Evolutionary conservation across 805 yeast genomes (phyloP).

Genomic region (Naumovozyma dairenensis): DNA sequence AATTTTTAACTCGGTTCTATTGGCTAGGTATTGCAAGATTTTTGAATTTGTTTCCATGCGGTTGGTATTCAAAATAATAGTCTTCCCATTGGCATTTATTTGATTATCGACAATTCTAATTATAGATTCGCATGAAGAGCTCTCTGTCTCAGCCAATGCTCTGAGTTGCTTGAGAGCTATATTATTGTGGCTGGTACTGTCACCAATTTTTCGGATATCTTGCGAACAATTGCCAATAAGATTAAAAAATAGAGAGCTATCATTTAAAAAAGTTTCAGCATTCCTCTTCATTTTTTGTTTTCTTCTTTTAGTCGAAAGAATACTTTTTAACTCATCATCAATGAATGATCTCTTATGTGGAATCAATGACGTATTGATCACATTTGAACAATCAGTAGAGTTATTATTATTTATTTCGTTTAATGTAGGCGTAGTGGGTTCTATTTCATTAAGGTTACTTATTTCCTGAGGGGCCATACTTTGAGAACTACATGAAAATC

Average conservation of each 20-base stretch:
- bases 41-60: constrained; percentile 7
- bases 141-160: neutral
- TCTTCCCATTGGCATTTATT: neutral
- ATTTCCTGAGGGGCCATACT: too few relatives aligned
- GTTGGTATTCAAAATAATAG: constrained; percentile 9
- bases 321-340: constrained; percentile 14
- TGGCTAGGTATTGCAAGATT: constrained; percentile 5
- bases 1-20: constrained; percentile 4
- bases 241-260: too few relatives aligned
- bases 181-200: too few relatives aligned
- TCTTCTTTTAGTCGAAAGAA: constrained; percentile 7
- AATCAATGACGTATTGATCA: constrained; percentile 10
- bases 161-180: neutral
- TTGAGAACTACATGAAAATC: neutral
- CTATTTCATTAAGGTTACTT: constrained; percentile 1
- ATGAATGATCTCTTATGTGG: constrained; percentile 19
- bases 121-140: neutral
- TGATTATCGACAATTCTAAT: neutral
- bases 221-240: too few relatives aligned
- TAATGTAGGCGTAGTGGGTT: neutral
- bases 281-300: constrained; percentile 1
- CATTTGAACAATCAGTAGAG: neutral
- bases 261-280: too few relatives aligned
- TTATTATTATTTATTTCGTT: neutral
- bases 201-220: too few relatives aligned